These are phyloP conservation scores for Quercus tomentella DNA, from an alignment of 331 rosid species.

Conservation along the genomic window DNA sequence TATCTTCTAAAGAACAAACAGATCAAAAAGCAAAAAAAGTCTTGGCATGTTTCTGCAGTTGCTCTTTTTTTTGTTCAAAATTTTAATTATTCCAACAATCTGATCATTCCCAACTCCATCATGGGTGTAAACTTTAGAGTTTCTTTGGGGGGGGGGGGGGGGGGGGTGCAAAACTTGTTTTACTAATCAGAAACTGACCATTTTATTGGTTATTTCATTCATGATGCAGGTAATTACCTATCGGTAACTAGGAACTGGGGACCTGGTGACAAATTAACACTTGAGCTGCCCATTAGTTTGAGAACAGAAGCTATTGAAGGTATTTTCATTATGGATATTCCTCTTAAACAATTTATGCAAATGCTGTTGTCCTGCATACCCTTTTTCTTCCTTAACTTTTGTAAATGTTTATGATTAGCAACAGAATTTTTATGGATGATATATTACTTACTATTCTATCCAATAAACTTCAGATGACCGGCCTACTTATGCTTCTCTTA, in stretches of 20 bases:
- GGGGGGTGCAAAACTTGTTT: too few species aligned
- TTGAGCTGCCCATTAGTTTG: conserved; percentile 55
- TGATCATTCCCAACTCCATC: neutral
- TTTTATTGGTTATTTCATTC: neutral
- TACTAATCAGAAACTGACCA: neutral
- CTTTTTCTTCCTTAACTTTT: too few species aligned
- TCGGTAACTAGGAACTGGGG: conserved; percentile 48
- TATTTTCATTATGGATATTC: conserved; percentile 10
- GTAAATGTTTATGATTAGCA: neutral
- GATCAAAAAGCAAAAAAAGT: neutral
- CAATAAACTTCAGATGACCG: conserved; percentile 69
- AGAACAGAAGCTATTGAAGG: conserved; percentile 73
- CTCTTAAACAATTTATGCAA: neutral
- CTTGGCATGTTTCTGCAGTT: neutral
- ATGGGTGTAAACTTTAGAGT: neutral
- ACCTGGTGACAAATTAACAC: conserved; percentile 50
- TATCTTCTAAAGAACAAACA: neutral
- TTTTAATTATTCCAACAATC: neutral
- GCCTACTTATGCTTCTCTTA: conserved; percentile 46
- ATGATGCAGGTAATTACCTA: conserved; percentile 50
- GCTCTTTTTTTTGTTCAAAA: neutral
- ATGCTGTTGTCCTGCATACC: neutral
- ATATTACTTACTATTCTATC: conserved; percentile 13
- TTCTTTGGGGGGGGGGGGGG: neutral
- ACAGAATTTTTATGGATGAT: neutral